Percentiles rank a stretch among this genome's conserved stretches.
Evolutionary conservation across 75 land plant genomes (phyloP).

Genomic region (Larix kaempferi): DNA sequence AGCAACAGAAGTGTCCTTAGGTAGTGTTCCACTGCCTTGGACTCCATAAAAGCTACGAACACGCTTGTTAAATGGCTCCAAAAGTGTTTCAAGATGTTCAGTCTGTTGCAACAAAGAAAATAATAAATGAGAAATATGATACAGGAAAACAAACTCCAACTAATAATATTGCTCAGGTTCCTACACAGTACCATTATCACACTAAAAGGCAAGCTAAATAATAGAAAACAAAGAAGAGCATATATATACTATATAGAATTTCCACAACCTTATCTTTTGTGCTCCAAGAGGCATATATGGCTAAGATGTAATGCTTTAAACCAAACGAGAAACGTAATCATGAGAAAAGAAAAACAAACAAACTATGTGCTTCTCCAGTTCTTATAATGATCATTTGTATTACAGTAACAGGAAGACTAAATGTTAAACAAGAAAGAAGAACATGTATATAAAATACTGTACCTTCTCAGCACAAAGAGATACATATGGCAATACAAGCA

Average conservation of each 20-base stretch:
- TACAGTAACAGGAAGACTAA: neutral
- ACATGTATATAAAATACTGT: neutral
- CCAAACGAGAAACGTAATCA: too few species aligned
- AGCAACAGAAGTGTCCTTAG: conserved; percentile 95
- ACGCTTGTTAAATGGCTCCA: conserved; percentile 87
- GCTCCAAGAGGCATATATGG: conserved; percentile 96
- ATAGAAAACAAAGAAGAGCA: neutral
- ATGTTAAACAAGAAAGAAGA: neutral
- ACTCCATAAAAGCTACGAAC: conserved; percentile 88
- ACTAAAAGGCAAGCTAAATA: neutral
- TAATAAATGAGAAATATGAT: neutral
- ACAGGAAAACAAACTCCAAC: neutral
- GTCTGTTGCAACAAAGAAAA: conserved; percentile 43
- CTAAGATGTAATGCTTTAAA: neutral
- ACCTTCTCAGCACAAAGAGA: conserved; percentile 99
- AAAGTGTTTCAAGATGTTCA: conserved; percentile 81
- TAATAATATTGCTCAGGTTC: neutral
- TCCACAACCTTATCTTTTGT: conserved; percentile 61
- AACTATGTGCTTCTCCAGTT: too few species aligned
- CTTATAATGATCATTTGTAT: too few species aligned
- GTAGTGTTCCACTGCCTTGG: conserved; percentile 86
- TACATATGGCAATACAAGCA: conserved; percentile 97
- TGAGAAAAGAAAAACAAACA: too few species aligned
- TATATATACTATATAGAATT: too few species aligned
- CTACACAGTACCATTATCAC: neutral